Evolutionary conservation across 2,329 filamentous ascomycete species (phyloP), one percentile per base, ranked within the genome.

Genomic region (Ophiostoma ulmi): DNA sequence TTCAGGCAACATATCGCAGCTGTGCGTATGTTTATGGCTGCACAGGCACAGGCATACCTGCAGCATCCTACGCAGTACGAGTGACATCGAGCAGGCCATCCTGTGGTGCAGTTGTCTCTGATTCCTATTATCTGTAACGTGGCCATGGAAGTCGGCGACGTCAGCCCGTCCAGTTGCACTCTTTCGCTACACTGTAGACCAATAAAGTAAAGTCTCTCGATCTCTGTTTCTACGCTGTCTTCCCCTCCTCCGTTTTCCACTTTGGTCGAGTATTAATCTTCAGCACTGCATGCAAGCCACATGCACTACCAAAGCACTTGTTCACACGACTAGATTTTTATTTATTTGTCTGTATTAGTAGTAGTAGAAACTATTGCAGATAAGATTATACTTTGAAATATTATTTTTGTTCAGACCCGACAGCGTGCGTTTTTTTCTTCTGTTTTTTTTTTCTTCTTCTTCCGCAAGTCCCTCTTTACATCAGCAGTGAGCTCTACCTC

Each of bases 121-220:
- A 7, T 44, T 14, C 7, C 4, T 14, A 5, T 44, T 5, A 14
- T 63, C 26, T 63, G 58, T 36, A 63, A 63, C 58, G 58, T 63
- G n/a, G 26, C 58, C 22, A 63, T 35, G 58, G n/a, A 22, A 22
- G 58, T 63, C 58, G 58, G 52, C 52, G 58, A 63, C 26, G 55
- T 61, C 55, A 61, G 22, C 22, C 26, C 31, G 31, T 44, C 14
- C 39, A 11, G 39, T 44, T 31, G 31, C 31, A 31, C 31, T 31
- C 31, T 31, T 31, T 31, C 31, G 31, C 31, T 31, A 31, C 31
- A 31, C 31, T 31, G 31, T 31, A 26, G 26, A 26, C 26, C 26
- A 26, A 26, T 26, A 3, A 31, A 31, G 31, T 31, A 31, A 31
- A 31, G 31, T 31, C 31, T 31, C 31, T 31, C 3, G 31, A 31